Evolutionary conservation across 495 filamentous ascomycete genomes (phyloP).

Genomic region (Lindgomyces ingoldianus): DNA sequence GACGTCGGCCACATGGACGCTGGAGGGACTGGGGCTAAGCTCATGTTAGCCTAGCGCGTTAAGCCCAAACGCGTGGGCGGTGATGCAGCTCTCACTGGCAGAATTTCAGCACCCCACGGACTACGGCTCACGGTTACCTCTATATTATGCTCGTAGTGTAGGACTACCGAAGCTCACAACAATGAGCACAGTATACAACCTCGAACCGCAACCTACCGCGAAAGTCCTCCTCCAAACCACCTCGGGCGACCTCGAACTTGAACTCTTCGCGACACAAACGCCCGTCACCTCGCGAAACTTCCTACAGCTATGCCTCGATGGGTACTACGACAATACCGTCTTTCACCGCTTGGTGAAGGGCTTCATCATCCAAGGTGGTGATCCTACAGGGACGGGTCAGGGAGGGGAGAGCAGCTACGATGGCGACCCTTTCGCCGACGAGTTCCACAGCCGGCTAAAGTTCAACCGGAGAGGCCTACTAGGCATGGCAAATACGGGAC

Average conservation of each 20-base stretch:
- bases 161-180: not conserved
- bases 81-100: slow-evolving; percentile 19
- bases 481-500: slow-evolving; percentile 84
- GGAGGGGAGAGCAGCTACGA: slow-evolving; percentile 92
- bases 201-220: slow-evolving; percentile 89
- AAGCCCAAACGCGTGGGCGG: slow-evolving; percentile 7
- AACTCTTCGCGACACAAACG: slow-evolving; percentile 91
- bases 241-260: slow-evolving; percentile 80
- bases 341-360: slow-evolving; percentile 92
- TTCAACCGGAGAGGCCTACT: slow-evolving; percentile 89
- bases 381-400: slow-evolving; percentile 79
- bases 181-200: slow-evolving; percentile 90
- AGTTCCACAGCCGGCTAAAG: slow-evolving; percentile 87
- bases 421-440: slow-evolving; percentile 82
- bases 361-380: slow-evolving; percentile 92
- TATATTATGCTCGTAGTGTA: not conserved
- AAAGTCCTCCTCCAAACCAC: slow-evolving; percentile 89
- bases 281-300: slow-evolving; percentile 93
- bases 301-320: slow-evolving; percentile 89
- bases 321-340: slow-evolving; percentile 87
- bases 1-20: slow-evolving; percentile 15
- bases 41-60: not conserved
- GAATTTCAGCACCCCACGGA: slow-evolving; percentile 11
- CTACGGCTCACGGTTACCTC: not conserved
- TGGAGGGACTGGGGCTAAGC: not conserved